These are phyloP conservation scores for Ensete ventricosum DNA, from an alignment of 176 grass and related monocot genomes.

Conservation along the genomic window DNA sequence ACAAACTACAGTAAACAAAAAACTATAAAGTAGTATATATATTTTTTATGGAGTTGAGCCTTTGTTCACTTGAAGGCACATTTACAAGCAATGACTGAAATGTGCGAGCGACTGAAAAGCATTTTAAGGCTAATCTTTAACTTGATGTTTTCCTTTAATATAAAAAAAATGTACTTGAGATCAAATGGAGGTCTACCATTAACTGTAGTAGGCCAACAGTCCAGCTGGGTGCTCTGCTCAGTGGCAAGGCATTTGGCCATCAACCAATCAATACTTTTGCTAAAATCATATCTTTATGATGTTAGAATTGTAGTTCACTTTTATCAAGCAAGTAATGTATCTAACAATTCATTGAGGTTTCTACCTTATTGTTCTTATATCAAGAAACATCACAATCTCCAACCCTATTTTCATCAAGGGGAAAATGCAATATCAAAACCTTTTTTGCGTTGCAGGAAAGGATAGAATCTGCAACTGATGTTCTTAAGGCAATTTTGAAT, in stretches of 20 bases:
- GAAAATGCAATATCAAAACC: background rate
- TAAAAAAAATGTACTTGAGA: background rate
- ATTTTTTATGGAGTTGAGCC: no score
- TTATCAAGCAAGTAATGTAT: background rate
- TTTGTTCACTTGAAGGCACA: background rate
- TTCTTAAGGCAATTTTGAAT: slow-evolving; percentile 73
- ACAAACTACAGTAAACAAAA: no score
- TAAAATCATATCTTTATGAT: background rate
- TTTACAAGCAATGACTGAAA: background rate
- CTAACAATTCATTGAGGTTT: background rate
- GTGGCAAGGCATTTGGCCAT: background rate
- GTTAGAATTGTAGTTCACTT: background rate
- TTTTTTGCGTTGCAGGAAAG: slow-evolving; percentile 52
- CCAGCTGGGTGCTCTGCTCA: background rate
- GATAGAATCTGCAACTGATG: slow-evolving; percentile 80
- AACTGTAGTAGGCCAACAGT: background rate
- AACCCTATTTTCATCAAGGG: background rate
- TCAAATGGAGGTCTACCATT: background rate
- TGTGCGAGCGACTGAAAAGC: background rate
- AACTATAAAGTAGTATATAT: no score
- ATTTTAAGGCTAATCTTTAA: no score
- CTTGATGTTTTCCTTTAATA: no score
- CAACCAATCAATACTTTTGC: background rate
- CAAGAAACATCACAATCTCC: background rate
- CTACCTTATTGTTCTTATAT: background rate